These are phyloP conservation scores for Mycena epipterygia DNA, from an alignment of 768 basidiomycete genomes.

Conservation along the genomic window DNA sequence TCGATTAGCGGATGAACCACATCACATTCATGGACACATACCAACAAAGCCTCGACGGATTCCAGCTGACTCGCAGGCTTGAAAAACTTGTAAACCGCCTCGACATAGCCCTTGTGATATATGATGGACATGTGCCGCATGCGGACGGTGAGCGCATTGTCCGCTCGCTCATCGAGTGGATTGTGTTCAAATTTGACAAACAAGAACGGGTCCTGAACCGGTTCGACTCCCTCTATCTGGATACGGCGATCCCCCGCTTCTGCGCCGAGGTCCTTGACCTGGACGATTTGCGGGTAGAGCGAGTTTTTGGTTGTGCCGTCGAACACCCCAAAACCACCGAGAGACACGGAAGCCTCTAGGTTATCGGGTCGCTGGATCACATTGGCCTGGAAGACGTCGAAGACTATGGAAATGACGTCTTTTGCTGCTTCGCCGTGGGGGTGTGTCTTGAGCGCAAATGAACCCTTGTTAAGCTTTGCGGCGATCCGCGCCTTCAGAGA, in stretches of 20 bases:
- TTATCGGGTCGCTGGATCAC: conserved; percentile 89
- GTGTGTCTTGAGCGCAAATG: conserved; percentile 85
- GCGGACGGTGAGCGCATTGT: conserved; percentile 88
- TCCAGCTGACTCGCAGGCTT: conserved; percentile 95
- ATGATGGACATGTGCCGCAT: conserved; percentile 98
- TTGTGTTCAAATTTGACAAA: conserved; percentile 92
- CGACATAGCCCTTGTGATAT: conserved; percentile 94
- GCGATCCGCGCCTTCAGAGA: conserved; percentile 82
- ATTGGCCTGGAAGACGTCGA: conserved; percentile 88
- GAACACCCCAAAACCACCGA: conserved; percentile 89
- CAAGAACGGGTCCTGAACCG: conserved; percentile 78
- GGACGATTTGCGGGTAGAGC: conserved; percentile 91
- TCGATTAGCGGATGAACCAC: conserved; percentile 20
- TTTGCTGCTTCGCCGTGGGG: conserved; percentile 68
- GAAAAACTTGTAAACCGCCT: conserved; percentile 92
- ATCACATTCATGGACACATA: conserved; percentile 50
- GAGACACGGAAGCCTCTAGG: conserved; percentile 86
- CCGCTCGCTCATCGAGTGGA: conserved; percentile 92
- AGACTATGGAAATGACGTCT: conserved; percentile 90
- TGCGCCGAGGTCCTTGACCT: conserved; percentile 59
- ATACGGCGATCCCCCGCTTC: conserved; percentile 22
- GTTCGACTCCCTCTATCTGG: conserved; percentile 34
- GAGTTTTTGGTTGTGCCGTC: conserved; percentile 90
- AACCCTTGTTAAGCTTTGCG: conserved; percentile 88
- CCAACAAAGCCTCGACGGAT: conserved; percentile 93